These are phyloP conservation scores for cucumber (Cucumis sativus) DNA, from an alignment of 306 rosid genomes.

Conservation along the genomic window Cucumber_9930_V3 NC_026658.2:9951001-9951500, in stretches of 20 bases:
- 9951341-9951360: background rate
- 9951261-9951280: conserved; percentile 62
- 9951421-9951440: background rate
- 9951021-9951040: background rate
- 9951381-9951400: background rate
- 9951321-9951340: conserved; percentile 80
- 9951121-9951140: background rate
- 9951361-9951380: background rate
- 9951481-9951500: background rate
- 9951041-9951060: background rate
- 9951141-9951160: background rate
- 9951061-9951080: background rate
- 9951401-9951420: background rate
- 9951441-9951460: background rate
- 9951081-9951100: background rate
- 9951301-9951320: conserved; percentile 75
- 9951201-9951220: conserved; percentile 37
- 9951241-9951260: conserved; percentile 50
- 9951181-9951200: conserved; percentile 27
- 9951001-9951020: background rate
- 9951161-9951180: conserved; percentile 27
- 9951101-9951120: background rate
- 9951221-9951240: conserved; percentile 58
- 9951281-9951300: conserved; percentile 61
- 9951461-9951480: background rate